Conservation (phyloP, 2,329 filamentous ascomycete species). For the Fusarium luffae region DNA sequence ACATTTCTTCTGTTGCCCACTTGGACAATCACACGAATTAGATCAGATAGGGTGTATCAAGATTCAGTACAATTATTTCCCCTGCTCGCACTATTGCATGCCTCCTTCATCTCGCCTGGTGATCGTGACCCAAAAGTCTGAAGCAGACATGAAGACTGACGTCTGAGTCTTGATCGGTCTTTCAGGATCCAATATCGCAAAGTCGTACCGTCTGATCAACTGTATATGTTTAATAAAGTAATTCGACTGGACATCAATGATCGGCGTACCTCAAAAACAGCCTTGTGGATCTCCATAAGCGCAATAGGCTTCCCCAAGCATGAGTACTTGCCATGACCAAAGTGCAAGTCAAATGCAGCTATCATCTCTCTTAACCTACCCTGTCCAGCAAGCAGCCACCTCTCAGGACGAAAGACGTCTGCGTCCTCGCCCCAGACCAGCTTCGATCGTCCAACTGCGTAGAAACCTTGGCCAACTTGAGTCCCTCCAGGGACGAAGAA, state of each 20-base stretch:
- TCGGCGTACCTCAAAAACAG: conserved; percentile 57
- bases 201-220: conserved; percentile 50
- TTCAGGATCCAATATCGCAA: conserved; percentile 50
- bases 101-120: conserved; percentile 31
- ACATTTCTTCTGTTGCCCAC: too few species aligned
- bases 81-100: too few species aligned
- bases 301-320: conserved; percentile 62
- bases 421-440: conserved; percentile 63
- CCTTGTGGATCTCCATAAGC: conserved; percentile 61
- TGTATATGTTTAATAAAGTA: conserved; percentile 12
- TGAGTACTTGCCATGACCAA: conserved; percentile 57
- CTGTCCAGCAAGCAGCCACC: conserved; percentile 59
- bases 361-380: conserved; percentile 51
- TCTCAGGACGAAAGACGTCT: conserved; percentile 63
- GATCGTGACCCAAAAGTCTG: conserved; percentile 51
- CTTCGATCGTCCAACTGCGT: conserved; percentile 63
- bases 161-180: conserved; percentile 49
- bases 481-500: conserved; percentile 64
- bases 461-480: conserved; percentile 64
- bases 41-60: neutral
- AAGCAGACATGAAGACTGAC: conserved; percentile 51
- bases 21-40: neutral
- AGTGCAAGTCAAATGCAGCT: conserved; percentile 55
- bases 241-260: rapidly evolving
- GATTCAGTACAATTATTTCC: neutral